Evolutionary conservation across 768 basidiomycete species (phyloP).

Genomic region (Infundibulicybe gibba): DNA sequence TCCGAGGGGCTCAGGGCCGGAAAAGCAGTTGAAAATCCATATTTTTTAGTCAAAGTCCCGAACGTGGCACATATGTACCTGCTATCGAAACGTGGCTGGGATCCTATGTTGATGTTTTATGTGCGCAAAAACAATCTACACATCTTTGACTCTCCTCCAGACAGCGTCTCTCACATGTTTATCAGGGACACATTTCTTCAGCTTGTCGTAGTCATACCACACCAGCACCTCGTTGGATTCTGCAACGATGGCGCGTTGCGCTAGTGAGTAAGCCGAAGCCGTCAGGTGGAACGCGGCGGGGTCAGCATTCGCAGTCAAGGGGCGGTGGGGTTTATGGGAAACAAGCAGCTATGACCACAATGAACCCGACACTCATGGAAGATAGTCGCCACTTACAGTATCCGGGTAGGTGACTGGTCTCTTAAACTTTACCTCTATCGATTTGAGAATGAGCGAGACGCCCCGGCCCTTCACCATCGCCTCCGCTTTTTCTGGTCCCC

Average conservation of each 20-base stretch:
- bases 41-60: neutral
- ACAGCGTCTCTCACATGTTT: conserved; percentile 38
- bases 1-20: no score
- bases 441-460: conserved; percentile 72
- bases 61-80: neutral
- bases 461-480: conserved; percentile 63
- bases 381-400: conserved; percentile 45
- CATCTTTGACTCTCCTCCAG: conserved; percentile 11
- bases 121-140: neutral
- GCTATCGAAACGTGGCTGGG: neutral
- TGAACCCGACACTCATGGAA: neutral
- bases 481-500: conserved; percentile 50
- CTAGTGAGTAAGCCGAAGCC: conserved; percentile 60
- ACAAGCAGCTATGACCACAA: conserved; percentile 52
- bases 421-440: conserved; percentile 61
- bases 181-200: conserved; percentile 63
- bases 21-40: conserved; percentile 7
- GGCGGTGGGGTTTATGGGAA: conserved; percentile 50
- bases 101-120: neutral
- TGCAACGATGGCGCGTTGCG: conserved; percentile 60
- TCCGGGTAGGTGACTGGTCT: conserved; percentile 76
- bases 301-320: conserved; percentile 21
- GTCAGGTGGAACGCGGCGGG: conserved; percentile 43
- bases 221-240: conserved; percentile 62
- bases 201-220: conserved; percentile 75